A percentile compares a stretch with the other conserved stretches of the same genome.
phyloP scores from a whole-genome alignment of 2,329 filamentous ascomycete species.

The Cladosporium sp. region DNA sequence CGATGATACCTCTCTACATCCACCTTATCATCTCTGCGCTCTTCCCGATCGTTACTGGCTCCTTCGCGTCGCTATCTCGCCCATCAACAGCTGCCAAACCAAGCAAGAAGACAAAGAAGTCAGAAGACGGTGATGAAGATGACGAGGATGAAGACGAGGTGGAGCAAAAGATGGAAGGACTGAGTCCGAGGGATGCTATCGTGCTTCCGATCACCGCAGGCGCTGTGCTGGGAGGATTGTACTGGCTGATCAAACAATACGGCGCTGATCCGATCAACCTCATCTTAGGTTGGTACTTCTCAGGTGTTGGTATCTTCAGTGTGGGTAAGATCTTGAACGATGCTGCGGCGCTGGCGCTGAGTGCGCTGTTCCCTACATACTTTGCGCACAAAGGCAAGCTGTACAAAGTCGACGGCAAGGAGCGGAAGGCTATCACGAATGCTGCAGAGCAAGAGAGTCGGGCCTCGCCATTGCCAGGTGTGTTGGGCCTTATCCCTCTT shows the following conservation, averaged over 20 bases:
- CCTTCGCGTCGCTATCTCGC: constrained; percentile 80
- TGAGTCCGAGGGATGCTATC: constrained; percentile 78
- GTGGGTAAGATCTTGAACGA: constrained; percentile 76
- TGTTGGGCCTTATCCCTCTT: constrained; percentile 52
- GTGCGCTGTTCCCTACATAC: constrained; percentile 71
- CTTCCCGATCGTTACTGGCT: constrained; percentile 79
- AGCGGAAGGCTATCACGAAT: constrained; percentile 37
- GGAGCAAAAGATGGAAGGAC: constrained; percentile 63
- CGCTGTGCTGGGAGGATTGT: constrained; percentile 70
- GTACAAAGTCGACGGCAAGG: constrained; percentile 49
- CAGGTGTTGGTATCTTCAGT: constrained; percentile 74
- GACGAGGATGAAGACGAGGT: constrained; percentile 58
- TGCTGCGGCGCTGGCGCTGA: constrained; percentile 62
- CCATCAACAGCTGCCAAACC: constrained; percentile 76
- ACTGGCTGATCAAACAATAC: constrained; percentile 87
- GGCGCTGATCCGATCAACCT: constrained; percentile 81
- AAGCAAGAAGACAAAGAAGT: constrained; percentile 42
- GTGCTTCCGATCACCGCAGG: constrained; percentile 81
- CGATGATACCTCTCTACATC: constrained; percentile 48
- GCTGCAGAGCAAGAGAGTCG: constrained; percentile 23
- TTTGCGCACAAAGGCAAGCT: constrained; percentile 59
- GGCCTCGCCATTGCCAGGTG: constrained; percentile 55
- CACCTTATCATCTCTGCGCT: constrained; percentile 71
- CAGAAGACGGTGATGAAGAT: constrained; percentile 50
- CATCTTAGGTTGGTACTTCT: constrained; percentile 82